Evolutionary conservation across 371 early-diverging fungal species (phyloP), one percentile per base, ranked within the genome.

Genomic region (Amoeboaphelidium protococcarum): DNA sequence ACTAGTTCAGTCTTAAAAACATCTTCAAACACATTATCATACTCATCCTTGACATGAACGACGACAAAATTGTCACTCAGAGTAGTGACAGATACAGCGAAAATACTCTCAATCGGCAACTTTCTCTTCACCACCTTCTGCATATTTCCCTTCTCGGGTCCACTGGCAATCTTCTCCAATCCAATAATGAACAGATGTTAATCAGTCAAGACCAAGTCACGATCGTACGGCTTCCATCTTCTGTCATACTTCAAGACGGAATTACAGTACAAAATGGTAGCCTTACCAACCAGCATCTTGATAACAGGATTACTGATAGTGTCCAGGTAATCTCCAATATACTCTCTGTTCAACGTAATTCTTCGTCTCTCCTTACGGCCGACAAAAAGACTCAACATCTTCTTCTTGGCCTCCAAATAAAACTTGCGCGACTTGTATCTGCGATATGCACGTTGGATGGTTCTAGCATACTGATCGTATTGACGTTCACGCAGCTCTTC

Each of bases 401-500:
- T 76, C 53, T 90, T 86, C 41, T 94, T 76, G 62, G 86, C 66
- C 52, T 84, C 86, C 41, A 88, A 51, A 55, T 82, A 87, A 44
- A 79, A 79, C 52, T 88, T 75, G 43, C 82, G 76, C 55, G 80
- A 74, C 64, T 89, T 89, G 68, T 80, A 86, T 50, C 73, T 70
- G 41, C 83, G 66, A 73, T 82, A 92, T 56, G 70, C 74, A 6
- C 78, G 71, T 58, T 83, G 85, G 52, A 85, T 79, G 26, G 67
- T 71, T 19, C 61, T 64, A 1, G 83, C 95, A 79, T 84, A 91
- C 52, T 71, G 76, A 56, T 95, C 87, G 80, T 85, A 95, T 66
- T 91, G 90, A 41, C 78, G 75, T 50, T 95, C 94, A 41, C 94
- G 77, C 54, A 79, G 60, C 51, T 74, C 79, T 61, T 95, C 95